Evolutionary conservation across 1,284 basidiomycete genomes (phyloP), one percentile per base, ranked within the genome.

Genomic region (Sutorius eximius): DNA sequence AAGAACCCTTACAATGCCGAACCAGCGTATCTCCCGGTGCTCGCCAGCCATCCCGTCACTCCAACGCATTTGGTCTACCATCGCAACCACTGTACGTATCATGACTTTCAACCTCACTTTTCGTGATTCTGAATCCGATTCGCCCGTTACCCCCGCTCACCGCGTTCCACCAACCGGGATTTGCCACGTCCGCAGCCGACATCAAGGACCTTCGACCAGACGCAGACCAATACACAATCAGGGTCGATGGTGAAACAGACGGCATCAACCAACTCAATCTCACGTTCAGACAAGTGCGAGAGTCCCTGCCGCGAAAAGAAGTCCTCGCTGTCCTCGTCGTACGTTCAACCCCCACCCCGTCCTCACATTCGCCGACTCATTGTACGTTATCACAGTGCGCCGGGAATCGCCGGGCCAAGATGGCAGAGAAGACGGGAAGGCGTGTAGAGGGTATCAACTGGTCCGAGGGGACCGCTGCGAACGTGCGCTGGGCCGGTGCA

Each of bases 371-470:
- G 36, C n/a, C 16, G 3, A 15, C 45, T 46, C 32, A 32, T 18
- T 2, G 29, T 30, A 22, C 6, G 11, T 41, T 12, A 30, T 41
- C 12, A 30, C 49, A 87, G 83, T 87, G 86, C 59, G 86, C 86
- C 16, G 86, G 86, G 12, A 87, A 87, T 61, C 73, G 85, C 58
- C 76, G 86, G 18, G 82, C 79, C 56, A 82, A 84, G 68, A 87
- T 87, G 85, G 78, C 77, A n/a, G 71, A 73, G 38, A 86, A 82
- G 62, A 72, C 75, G 0, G 81, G 82, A 2, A 71, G 37, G 48
- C 57, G 67, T 1, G 74, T 75, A 2, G 57, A 70, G 10, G 76
- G 77, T 1, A 63, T 88, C 20, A 74, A 77, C 3, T 87, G 86
- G 86, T 73, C 76, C 22, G 80, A 82, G 57, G 86, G 82, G 33